A percentile compares a stretch with the other conserved stretches of the same genome.
These are phyloP conservation scores for Candida sojae DNA, from an alignment of 1,139 yeast species.

Conservation along the genomic window DNA sequence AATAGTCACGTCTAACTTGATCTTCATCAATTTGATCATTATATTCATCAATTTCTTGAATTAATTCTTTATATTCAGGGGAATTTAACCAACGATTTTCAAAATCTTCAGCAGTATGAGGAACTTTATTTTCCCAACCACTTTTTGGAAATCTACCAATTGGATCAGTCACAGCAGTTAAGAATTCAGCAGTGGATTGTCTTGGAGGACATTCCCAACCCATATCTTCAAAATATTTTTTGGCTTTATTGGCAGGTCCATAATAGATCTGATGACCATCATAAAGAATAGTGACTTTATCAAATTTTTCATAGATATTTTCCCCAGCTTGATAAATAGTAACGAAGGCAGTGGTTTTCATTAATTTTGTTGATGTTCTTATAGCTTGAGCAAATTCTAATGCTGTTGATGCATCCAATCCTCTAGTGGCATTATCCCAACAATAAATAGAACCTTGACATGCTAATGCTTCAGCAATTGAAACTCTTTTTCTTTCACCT, in stretches of 20 bases:
- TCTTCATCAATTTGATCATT: conserved; percentile 32
- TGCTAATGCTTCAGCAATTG: conserved; percentile 68
- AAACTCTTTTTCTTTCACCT: conserved; percentile 83
- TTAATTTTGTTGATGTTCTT: conserved; percentile 58
- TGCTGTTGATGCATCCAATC: conserved; percentile 74
- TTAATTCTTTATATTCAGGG: conserved; percentile 42
- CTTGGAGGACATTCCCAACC: conserved; percentile 63
- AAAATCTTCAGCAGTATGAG: conserved; percentile 59
- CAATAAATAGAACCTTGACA: conserved; percentile 59
- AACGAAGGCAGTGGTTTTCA: conserved; percentile 58
- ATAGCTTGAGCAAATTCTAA: conserved; percentile 64
- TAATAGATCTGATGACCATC: conserved; percentile 59
- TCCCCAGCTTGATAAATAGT: conserved; percentile 72
- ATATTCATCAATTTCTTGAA: conserved; percentile 44
- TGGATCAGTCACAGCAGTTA: conserved; percentile 70
- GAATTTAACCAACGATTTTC: conserved; percentile 57
- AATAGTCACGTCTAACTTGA: conserved; percentile 38
- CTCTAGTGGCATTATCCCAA: conserved; percentile 83
- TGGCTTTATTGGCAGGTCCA: conserved; percentile 57
- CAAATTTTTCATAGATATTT: conserved; percentile 60
- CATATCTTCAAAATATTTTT: conserved; percentile 56
- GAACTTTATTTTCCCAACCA: conserved; percentile 57
- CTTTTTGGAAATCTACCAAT: conserved; percentile 41
- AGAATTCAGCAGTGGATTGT: conserved; percentile 66
- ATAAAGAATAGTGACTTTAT: conserved; percentile 63